A percentile compares a stretch with the other conserved stretches of the same genome.
These are phyloP conservation scores for Trichoderma atroviride DNA, from an alignment of 2,329 filamentous ascomycete genomes.

Conservation along the genomic window DNA sequence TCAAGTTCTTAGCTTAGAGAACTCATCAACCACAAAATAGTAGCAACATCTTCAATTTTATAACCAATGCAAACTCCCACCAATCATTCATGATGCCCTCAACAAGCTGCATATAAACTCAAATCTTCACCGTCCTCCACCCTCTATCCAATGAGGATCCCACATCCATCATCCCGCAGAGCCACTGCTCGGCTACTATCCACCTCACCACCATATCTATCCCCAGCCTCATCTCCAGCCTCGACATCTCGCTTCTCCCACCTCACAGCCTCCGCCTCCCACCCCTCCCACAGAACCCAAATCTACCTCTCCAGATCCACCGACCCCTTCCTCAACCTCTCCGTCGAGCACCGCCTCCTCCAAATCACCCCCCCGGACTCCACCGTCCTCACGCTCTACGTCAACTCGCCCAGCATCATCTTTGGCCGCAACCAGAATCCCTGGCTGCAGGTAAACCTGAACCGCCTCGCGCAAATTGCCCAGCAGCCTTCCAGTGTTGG, in stretches of 20 bases:
- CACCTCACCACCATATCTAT: background rate
- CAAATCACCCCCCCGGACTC: conserved; percentile 72
- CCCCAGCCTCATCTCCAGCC: background rate
- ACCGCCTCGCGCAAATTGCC: conserved; percentile 49
- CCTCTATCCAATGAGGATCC: background rate
- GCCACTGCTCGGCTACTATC: background rate
- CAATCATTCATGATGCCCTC: background rate
- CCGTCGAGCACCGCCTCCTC: conserved; percentile 88
- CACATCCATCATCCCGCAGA: background rate
- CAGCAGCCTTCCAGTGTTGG: conserved; percentile 31
- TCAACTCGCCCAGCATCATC: conserved; percentile 83
- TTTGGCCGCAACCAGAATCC: conserved; percentile 98
- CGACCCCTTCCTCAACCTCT: conserved; percentile 87
- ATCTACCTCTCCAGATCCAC: conserved; percentile 70
- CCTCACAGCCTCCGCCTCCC: conserved; percentile 41
- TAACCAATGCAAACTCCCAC: background rate
- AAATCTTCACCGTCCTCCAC: background rate
- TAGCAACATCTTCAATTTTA: background rate
- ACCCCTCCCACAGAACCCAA: conserved; percentile 57
- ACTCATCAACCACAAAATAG: background rate
- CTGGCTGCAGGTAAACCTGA: conserved; percentile 86
- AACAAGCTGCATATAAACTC: background rate
- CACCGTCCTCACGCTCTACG: conserved; percentile 82
- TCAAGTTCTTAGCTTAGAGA: background rate
- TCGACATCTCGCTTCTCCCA: conserved; percentile 36